A percentile compares a stretch with the other conserved stretches of the same genome.
Conservation (phyloP, 228 moss, liverwort and hornwort genomes). For the Sphagnum fallax region DNA sequence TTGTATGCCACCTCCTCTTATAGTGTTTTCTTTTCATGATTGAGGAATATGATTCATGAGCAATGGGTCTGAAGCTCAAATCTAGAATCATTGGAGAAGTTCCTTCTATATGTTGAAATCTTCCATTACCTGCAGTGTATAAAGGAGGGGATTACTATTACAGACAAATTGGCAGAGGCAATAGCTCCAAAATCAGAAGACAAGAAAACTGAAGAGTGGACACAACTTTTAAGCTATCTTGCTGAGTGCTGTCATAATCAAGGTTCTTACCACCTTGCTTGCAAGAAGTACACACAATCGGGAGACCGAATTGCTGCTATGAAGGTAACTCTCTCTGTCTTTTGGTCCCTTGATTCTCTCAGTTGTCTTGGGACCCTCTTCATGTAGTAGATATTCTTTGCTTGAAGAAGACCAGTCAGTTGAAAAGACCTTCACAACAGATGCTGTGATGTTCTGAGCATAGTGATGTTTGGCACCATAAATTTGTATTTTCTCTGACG, state of each 20-base stretch:
- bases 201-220: slow-evolving; percentile 46
- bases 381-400: too few relatives aligned
- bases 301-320: slow-evolving; percentile 83
- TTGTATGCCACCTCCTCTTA: slow-evolving; percentile 29
- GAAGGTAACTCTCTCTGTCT: slow-evolving; percentile 47
- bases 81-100: too few relatives aligned
- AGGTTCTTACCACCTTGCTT: slow-evolving; percentile 90
- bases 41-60: background rate
- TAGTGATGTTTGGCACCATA: too few relatives aligned
- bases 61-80: background rate
- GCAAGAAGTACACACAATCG: slow-evolving; percentile 89
- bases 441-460: too few relatives aligned
- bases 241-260: slow-evolving; percentile 81
- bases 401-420: background rate
- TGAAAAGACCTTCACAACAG: background rate
- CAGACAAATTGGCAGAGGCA: slow-evolving; percentile 80
- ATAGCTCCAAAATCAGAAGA: slow-evolving; percentile 58
- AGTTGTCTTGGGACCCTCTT: background rate
- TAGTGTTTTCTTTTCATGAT: background rate
- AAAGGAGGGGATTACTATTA: slow-evolving; percentile 66
- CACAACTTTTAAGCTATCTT: slow-evolving; percentile 42
- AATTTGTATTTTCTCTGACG: too few relatives aligned
- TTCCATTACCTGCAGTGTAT: slow-evolving; percentile 37
- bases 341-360: background rate
- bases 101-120: too few relatives aligned